A percentile compares a stretch with the other conserved stretches of the same genome.
Conservation (phyloP, 73 alveolate genomes). For the Durusdinium trenchii region DNA sequence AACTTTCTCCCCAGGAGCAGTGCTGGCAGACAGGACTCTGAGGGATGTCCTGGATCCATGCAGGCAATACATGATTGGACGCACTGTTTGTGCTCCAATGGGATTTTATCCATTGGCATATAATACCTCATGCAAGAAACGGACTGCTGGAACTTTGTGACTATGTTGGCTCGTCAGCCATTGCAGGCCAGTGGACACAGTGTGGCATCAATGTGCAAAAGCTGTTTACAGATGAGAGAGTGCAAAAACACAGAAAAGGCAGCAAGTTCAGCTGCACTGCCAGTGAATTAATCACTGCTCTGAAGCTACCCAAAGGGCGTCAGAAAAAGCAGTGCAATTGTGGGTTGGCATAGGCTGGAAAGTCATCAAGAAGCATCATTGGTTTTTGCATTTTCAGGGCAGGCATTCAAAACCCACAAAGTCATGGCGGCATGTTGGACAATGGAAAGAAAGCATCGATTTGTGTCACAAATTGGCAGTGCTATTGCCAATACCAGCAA, state of each 20-base stretch:
- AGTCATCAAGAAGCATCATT: not conserved
- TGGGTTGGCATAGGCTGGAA: not conserved
- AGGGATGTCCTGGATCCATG: too few relatives aligned
- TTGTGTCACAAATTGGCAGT: not conserved
- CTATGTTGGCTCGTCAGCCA: not conserved
- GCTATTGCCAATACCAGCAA: not conserved
- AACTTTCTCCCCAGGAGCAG: too few relatives aligned
- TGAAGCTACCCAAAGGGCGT: not conserved
- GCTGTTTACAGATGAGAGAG: too few relatives aligned
- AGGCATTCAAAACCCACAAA: not conserved
- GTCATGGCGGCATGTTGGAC: not conserved
- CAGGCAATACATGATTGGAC: too few relatives aligned
- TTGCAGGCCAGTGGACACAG: not conserved
- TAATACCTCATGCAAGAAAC: too few relatives aligned
- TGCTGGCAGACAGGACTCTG: too few relatives aligned
- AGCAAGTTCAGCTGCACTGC: too few relatives aligned
- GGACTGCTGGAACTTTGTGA: constrained; percentile 3
- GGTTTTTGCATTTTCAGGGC: not conserved
- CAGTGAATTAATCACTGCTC: too few relatives aligned
- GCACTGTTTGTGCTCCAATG: not conserved
- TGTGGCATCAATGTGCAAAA: too few relatives aligned
- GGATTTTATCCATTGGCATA: not conserved
- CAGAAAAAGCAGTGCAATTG: not conserved
- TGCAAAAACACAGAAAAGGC: too few relatives aligned
- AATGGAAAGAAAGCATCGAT: constrained; percentile 26